A percentile compares a stretch with the other conserved stretches of the same genome.
Evolutionary conservation across 2,329 filamentous ascomycete species (phyloP).

Genomic region (Hypomyces perniciosus): DNA sequence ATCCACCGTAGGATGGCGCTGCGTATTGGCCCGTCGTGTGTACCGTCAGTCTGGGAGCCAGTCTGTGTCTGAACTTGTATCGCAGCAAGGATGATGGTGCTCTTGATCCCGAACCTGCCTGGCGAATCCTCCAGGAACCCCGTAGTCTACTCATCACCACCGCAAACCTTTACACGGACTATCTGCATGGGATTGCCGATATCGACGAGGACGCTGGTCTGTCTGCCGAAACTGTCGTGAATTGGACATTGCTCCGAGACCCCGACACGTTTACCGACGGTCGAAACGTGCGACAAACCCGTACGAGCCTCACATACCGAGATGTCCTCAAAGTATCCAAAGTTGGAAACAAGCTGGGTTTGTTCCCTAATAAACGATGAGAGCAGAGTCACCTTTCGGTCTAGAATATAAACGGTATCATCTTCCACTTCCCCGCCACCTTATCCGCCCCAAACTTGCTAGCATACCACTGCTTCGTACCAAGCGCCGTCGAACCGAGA

Average conservation of each 20-base stretch:
- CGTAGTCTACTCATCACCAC: conserved; percentile 73
- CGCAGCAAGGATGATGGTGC: conserved; percentile 56
- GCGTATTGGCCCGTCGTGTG: conserved; percentile 86
- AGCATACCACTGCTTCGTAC: conserved; percentile 73
- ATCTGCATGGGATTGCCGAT: conserved; percentile 69
- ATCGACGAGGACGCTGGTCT: conserved; percentile 61
- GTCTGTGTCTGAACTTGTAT: conserved; percentile 72
- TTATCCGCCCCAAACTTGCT: conserved; percentile 64
- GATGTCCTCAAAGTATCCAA: conserved; percentile 81
- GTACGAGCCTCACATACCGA: conserved; percentile 72
- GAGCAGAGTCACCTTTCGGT: neutral
- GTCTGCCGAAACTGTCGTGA: conserved; percentile 56
- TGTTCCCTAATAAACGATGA: conserved; percentile 35
- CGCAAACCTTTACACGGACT: conserved; percentile 59
- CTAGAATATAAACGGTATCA: conserved; percentile 66
- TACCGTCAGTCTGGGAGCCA: conserved; percentile 77
- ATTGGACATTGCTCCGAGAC: conserved; percentile 63
- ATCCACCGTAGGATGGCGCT: conserved; percentile 58
- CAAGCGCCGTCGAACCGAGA: conserved; percentile 72
- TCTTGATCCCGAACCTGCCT: conserved; percentile 44
- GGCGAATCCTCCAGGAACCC: conserved; percentile 72
- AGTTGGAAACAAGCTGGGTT: conserved; percentile 61
- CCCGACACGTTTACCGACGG: conserved; percentile 42
- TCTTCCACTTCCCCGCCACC: conserved; percentile 61
- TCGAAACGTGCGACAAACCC: conserved; percentile 49